Percentiles rank a stretch among this genome's conserved stretches.
Evolutionary conservation across 2,329 filamentous ascomycete genomes (phyloP).

Genomic region (Epichloe hybrida): DNA sequence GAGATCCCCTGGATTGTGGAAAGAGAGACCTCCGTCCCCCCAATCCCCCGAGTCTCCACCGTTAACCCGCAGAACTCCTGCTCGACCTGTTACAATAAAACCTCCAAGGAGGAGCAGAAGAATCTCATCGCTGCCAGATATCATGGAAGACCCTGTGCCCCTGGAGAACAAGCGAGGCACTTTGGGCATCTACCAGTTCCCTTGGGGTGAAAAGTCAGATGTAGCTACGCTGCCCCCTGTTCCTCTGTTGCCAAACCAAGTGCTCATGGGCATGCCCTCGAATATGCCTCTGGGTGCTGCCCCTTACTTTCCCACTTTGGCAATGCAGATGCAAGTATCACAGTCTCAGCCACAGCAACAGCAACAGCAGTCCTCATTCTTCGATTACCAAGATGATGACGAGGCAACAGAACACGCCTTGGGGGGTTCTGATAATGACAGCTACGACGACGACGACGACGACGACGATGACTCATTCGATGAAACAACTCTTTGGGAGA

Average conservation of each 20-base stretch:
- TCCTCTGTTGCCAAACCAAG: slow-evolving; percentile 13
- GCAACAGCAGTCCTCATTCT: slow-evolving; percentile 36
- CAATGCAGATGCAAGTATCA: slow-evolving; percentile 3
- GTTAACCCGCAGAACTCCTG: slow-evolving; percentile 11
- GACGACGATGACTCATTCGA: slow-evolving; percentile 34
- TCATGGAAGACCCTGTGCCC: slow-evolving; percentile 47
- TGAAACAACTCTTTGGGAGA: slow-evolving; percentile 50
- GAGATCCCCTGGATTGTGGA: neutral
- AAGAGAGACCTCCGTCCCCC: neutral
- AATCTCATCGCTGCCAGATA: slow-evolving; percentile 47
- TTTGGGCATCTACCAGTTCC: slow-evolving; percentile 52
- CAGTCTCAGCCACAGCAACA: slow-evolving; percentile 23
- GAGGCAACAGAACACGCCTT: slow-evolving; percentile 14
- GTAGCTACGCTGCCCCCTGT: slow-evolving; percentile 24
- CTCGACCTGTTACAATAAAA: slow-evolving; percentile 35
- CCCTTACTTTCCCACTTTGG: slow-evolving; percentile 3
- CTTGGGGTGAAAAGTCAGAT: slow-evolving; percentile 52
- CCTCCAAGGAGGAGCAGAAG: slow-evolving; percentile 42
- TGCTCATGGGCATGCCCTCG: slow-evolving; percentile 34
- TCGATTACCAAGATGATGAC: slow-evolving; percentile 47
- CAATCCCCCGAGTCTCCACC: neutral
- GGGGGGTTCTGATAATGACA: slow-evolving; percentile 16
- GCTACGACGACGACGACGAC: slow-evolving; percentile 12
- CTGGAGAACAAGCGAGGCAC: slow-evolving; percentile 44
- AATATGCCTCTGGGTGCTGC: slow-evolving; percentile 25